Evolutionary conservation across 2,329 filamentous ascomycete species (phyloP).

Genomic region (Aspergillus pseudoviridinutans): DNA sequence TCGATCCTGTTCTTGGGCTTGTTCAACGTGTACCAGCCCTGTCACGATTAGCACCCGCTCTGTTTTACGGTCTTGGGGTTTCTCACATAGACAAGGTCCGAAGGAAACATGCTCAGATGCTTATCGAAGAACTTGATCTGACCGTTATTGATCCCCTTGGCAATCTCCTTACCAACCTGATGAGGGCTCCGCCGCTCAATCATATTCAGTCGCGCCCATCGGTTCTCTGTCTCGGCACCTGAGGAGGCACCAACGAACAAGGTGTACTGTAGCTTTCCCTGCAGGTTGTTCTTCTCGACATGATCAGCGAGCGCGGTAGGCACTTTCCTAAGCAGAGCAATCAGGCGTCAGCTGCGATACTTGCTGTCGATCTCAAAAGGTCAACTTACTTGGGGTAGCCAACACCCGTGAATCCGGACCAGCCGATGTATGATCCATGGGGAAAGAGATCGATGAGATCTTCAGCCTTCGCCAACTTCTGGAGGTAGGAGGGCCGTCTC

Average conservation of each 20-base stretch:
- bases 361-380: neutral
- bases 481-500: constrained; percentile 70
- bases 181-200: constrained; percentile 80
- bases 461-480: constrained; percentile 74
- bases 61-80: constrained; percentile 4
- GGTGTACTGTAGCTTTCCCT: constrained; percentile 80
- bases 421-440: constrained; percentile 80
- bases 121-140: constrained; percentile 92
- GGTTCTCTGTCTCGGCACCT: constrained; percentile 84
- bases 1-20: constrained; percentile 70
- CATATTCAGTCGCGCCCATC: constrained; percentile 88
- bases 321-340: constrained; percentile 58
- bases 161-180: constrained; percentile 85
- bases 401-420: constrained; percentile 87
- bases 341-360: neutral
- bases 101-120: constrained; percentile 87
- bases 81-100: constrained; percentile 72
- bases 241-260: constrained; percentile 89
- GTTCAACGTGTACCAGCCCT: constrained; percentile 80
- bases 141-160: constrained; percentile 85
- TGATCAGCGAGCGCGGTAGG: constrained; percentile 81
- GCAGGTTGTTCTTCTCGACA: constrained; percentile 79
- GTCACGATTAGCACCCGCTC: constrained; percentile 11
- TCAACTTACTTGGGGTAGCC: constrained; percentile 74
- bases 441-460: constrained; percentile 79